Base-by-base conservation (phyloP, 2,329 filamentous ascomycete species). In the Epichloe glyceriae region DNA sequence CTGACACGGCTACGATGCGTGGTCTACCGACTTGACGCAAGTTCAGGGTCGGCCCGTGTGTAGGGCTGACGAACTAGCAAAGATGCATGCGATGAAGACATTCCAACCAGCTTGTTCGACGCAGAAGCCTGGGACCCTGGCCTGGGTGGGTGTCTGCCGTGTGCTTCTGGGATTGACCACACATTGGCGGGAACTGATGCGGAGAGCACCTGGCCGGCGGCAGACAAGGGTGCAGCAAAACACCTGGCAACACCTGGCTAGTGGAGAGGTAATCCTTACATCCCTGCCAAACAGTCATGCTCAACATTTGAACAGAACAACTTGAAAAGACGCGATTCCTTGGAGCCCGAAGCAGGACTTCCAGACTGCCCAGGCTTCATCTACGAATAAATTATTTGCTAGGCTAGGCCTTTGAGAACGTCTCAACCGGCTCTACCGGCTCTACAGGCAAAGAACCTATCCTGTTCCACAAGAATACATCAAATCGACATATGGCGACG, bases 61-160 rank as follows among this genome's bases (percentile, higher is more conserved):
- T 53, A 53, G 51, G 51, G 51, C 51, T 53, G 51, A 53, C 30
- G 48, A 35, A 17, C 38, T 48, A 52, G 40, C 38, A 40, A 42
- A 11, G 38, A 47, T 44, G 46, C 46, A 45, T 52, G 46, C 38
- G 44, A 38, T 48, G 51, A 53, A 50, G 51, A 50, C 48, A 53
- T 53, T 50, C 48, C 51, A 45, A 47, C 33, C 38, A 45, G 48
- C 48, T 50, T 50, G 48, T 33, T 48, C 34, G 47, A 50, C 48
- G 51, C 44, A 33, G 50, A 33, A 40, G 41, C 51, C 51, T 44
- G 34, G 51, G 48, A 39, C 44, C 51, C 51, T 43, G 35, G 50
- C 46, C 34, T 48, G 17, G 46, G 26, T 48, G 17, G 46, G 26
- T 20, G 46, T 30, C 22, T 20, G 44, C 37, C 17, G 39, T 19